Percentiles rank a stretch among this genome's conserved stretches.
These are phyloP conservation scores for Phylloporus gajari DNA, from an alignment of 1,284 basidiomycete species.

Conservation along the genomic window DNA sequence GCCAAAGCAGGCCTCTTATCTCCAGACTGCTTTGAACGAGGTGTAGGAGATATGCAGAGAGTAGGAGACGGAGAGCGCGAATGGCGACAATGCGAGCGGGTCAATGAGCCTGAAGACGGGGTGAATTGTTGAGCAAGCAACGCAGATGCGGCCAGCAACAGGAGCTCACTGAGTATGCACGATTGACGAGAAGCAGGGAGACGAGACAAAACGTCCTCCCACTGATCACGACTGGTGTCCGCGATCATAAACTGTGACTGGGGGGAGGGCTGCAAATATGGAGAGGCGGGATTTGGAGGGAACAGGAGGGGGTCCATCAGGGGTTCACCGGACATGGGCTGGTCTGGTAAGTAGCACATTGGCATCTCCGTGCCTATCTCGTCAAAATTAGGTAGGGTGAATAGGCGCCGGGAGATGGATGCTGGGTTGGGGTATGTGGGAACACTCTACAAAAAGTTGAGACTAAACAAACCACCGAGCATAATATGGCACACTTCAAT, in stretches of 20 bases:
- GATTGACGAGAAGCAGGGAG: slow-evolving; percentile 24
- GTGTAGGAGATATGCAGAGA: slow-evolving; percentile 30
- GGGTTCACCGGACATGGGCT: slow-evolving; percentile 26
- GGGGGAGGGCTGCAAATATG: slow-evolving; percentile 26
- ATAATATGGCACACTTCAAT: slow-evolving; percentile 32
- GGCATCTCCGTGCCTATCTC: background rate
- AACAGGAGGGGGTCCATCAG: slow-evolving; percentile 45
- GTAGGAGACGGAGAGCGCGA: slow-evolving; percentile 40
- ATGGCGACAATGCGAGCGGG: slow-evolving; percentile 29
- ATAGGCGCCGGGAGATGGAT: slow-evolving; percentile 23
- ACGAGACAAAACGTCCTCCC: slow-evolving; percentile 28
- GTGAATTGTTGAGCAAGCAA: slow-evolving; percentile 25
- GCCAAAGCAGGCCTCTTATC: slow-evolving; percentile 66
- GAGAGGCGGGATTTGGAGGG: slow-evolving; percentile 34
- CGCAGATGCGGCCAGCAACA: slow-evolving; percentile 11
- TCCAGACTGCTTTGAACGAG: slow-evolving; percentile 32
- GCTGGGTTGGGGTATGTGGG: slow-evolving; percentile 24
- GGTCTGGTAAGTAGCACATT: slow-evolving; percentile 11
- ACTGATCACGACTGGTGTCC: slow-evolving; percentile 27
- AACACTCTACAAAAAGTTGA: slow-evolving; percentile 28
- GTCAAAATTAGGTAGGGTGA: slow-evolving; percentile 30
- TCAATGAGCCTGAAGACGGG: slow-evolving; percentile 21
- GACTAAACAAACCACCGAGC: background rate
- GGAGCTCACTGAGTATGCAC: slow-evolving; percentile 26
- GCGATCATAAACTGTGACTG: too few species aligned